A percentile compares a stretch with the other conserved stretches of the same genome.
These are phyloP conservation scores for Cornus kousa DNA, from an alignment of 148 eudicot genomes.

Conservation along the genomic window DNA sequence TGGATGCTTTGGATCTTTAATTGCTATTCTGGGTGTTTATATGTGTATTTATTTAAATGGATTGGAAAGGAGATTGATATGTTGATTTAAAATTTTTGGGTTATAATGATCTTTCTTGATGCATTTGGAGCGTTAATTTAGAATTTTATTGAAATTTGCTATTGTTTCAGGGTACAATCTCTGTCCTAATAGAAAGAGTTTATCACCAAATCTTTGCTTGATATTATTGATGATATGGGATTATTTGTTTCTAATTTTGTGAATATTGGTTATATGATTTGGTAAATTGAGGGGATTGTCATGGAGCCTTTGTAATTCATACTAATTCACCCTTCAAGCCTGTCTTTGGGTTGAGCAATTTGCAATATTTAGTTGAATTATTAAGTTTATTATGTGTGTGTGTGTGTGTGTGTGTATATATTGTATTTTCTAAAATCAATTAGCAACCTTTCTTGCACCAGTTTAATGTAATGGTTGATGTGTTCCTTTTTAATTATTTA, in stretches of 20 bases:
- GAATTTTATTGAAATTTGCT: background rate
- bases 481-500: too few species aligned
- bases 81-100: background rate
- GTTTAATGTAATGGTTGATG: too few species aligned
- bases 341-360: background rate
- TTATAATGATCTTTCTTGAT: background rate
- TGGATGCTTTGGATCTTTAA: background rate
- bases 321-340: background rate
- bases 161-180: background rate
- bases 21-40: background rate
- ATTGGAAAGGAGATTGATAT: background rate
- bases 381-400: too few species aligned
- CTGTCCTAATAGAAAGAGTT: background rate
- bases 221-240: background rate
- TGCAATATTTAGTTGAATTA: background rate
- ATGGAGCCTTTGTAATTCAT: background rate
- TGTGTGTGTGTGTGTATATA: too few species aligned
- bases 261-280: background rate
- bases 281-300: background rate
- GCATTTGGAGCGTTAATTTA: background rate
- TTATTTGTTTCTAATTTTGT: background rate
- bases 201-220: background rate
- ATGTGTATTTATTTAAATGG: background rate
- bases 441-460: background rate
- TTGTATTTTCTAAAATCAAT: background rate